These are phyloP conservation scores for Calamus simplicifolius DNA, from an alignment of 176 grass and related monocot genomes.

Conservation along the genomic window DNA sequence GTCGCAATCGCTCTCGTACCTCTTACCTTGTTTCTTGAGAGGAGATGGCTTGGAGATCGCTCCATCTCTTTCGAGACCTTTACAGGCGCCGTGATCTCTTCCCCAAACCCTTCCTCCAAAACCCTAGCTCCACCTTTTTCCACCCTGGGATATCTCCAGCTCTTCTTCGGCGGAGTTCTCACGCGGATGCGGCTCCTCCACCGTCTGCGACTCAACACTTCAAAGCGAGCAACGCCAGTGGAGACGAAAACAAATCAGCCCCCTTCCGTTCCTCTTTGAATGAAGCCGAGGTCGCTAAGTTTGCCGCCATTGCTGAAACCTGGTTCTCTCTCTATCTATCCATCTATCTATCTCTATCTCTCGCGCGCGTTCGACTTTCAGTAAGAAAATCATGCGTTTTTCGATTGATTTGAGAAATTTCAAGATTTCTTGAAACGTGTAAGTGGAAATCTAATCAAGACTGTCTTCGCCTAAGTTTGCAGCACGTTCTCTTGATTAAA, in stretches of 20 bases:
- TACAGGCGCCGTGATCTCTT: conserved; percentile 6
- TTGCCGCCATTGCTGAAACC: conserved; percentile 70
- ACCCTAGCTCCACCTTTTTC: not conserved
- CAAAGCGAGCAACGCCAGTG: not conserved
- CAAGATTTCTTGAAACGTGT: too few species aligned
- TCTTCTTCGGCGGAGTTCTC: conserved; percentile 15
- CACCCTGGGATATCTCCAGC: not conserved
- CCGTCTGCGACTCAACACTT: conserved; percentile 8
- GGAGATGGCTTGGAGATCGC: conserved; percentile 6
- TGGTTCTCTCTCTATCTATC: conserved; percentile 45
- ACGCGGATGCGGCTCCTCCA: conserved; percentile 11
- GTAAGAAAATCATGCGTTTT: too few species aligned
- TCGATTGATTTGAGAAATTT: too few species aligned
- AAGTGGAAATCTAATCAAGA: too few species aligned
- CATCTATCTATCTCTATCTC: conserved; percentile 6
- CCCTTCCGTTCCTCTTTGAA: conserved; percentile 45
- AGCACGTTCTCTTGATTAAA: too few species aligned
- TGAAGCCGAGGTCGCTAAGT: conserved; percentile 65
- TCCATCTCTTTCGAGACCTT: conserved; percentile 20
- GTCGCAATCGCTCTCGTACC: too few species aligned
- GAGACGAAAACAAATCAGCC: not conserved
- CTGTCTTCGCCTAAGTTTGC: too few species aligned
- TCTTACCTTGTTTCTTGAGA: too few species aligned
- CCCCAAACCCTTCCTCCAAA: not conserved
- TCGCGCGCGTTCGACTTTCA: not conserved